Evolutionary conservation across 768 basidiomycete species (phyloP), one percentile per base, ranked within the genome.

Genomic region (Amanita muscaria): DNA sequence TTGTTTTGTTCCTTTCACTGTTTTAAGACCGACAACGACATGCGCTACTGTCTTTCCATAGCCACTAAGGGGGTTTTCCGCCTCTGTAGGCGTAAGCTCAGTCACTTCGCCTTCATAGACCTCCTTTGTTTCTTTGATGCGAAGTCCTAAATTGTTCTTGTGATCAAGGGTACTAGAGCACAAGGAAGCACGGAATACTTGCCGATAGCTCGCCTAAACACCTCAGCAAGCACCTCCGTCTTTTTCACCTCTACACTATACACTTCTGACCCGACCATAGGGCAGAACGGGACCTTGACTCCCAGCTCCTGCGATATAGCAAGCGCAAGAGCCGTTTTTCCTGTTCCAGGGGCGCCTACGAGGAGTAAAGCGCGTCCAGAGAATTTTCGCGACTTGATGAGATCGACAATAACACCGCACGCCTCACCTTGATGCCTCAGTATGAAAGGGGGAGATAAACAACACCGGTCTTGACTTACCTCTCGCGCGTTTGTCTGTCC

Each of bases 31-130:
- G 37, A 98, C 84, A 45, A 98, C 72, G 57, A 98, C 94, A 63
- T 97, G 93, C n/a, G 91, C 91, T 42, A 98, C 88, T 2, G 94
- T 97, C 68, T 98, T 99, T 49, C 96, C 96, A 61, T 97, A 98
- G 32, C 94, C 93, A 43, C 87, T 91, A 35, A 98, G 73, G 21
- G 96, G 96, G 64, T 98, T 98, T 63, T 98, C 94, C 11, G 94
- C 77, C 66, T 98, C 96, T 16, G 89, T 80, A 2, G 96, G 96
- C 3, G 94, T 96, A 49, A 98, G 67, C 58, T 98, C 94, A 7
- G 94, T 98, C 14, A 99, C 88, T 65, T 99, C 94, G 48, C 96
- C 94, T 62, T 98, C 94, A 63, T 93, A 98, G 5, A 98, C 92
- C 58, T 96, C 91, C 61, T 99, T 98, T 5, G 93, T 97, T 65